Evolutionary conservation across 441 rosid genomes (phyloP).

Genomic region (Gossypium schwendimanii): DNA sequence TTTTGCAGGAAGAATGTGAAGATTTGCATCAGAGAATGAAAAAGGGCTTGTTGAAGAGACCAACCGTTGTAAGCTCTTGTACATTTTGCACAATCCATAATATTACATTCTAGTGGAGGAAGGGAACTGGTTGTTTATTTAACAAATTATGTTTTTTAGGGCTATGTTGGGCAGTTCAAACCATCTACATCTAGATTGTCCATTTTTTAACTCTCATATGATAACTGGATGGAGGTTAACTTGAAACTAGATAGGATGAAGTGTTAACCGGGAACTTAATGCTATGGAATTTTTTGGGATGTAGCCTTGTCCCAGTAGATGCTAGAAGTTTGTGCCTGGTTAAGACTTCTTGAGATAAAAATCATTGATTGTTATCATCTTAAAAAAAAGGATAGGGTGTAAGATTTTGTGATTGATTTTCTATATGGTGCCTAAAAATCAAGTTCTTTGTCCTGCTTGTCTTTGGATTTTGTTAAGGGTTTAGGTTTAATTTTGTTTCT

Average conservation of each 20-base stretch:
- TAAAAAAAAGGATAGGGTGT: background rate
- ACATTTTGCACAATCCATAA: background rate
- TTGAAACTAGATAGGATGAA: background rate
- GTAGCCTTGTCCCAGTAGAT: background rate
- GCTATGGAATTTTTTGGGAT: background rate
- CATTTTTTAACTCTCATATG: slow-evolving; percentile 4
- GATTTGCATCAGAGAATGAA: slow-evolving; percentile 47
- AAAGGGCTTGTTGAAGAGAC: slow-evolving; percentile 20
- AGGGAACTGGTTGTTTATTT: background rate
- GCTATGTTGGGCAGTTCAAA: background rate
- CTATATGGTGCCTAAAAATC: background rate
- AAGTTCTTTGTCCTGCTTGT: background rate
- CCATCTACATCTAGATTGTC: background rate
- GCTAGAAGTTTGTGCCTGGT: background rate
- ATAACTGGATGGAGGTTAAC: background rate
- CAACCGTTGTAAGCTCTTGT: slow-evolving; percentile 25
- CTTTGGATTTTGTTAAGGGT: background rate
- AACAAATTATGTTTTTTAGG: background rate
- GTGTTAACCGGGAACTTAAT: background rate
- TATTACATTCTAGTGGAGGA: slow-evolving; percentile 6
- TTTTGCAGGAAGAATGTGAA: slow-evolving; percentile 61
- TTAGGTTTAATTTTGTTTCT: background rate
- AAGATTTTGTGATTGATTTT: background rate
- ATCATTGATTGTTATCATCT: background rate
- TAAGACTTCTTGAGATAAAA: background rate